Conservation (phyloP, 2,329 filamentous ascomycete genomes). For the Conoideocrella luteorostrata region DNA sequence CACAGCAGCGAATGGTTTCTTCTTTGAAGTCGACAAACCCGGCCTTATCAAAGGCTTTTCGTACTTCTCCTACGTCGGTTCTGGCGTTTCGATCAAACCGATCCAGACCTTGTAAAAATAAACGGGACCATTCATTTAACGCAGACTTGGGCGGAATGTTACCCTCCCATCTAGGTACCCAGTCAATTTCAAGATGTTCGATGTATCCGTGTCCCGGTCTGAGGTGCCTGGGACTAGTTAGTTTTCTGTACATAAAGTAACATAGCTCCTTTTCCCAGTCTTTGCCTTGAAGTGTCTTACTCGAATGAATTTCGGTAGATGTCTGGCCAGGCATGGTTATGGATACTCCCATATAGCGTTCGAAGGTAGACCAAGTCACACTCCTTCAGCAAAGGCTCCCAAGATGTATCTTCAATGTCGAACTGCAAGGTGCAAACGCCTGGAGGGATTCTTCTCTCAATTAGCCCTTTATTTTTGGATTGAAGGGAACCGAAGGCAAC, state of each 20-base stretch:
- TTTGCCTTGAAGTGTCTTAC: too few species aligned
- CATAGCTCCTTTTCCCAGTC: conserved; percentile 1
- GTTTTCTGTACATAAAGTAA: not conserved
- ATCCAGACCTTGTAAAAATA: conserved; percentile 62
- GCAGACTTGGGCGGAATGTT: conserved; percentile 51
- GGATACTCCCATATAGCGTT: conserved; percentile 71
- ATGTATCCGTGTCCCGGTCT: conserved; percentile 68
- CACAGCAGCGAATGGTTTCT: conserved; percentile 59
- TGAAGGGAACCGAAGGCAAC: conserved; percentile 7
- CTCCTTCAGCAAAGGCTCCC: conserved; percentile 42
- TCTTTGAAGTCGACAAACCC: conserved; percentile 80
- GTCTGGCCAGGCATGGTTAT: conserved; percentile 58
- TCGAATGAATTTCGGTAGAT: conserved; percentile 65
- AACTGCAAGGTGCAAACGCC: conserved; percentile 51
- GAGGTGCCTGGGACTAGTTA: conserved; percentile 55
- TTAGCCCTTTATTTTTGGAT: conserved; percentile 11
- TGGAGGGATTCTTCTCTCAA: conserved; percentile 55
- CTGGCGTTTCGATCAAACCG: conserved; percentile 60
- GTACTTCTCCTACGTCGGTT: conserved; percentile 43
- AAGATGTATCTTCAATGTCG: conserved; percentile 68
- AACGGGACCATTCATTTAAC: conserved; percentile 62
- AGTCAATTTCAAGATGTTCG: conserved; percentile 88
- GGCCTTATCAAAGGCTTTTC: conserved; percentile 54
- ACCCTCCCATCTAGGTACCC: conserved; percentile 66
- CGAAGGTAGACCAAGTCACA: conserved; percentile 83